Evolutionary conservation across 306 rosid species (phyloP), one percentile per base, ranked within the genome.

Genomic region (Senna tora): DNA sequence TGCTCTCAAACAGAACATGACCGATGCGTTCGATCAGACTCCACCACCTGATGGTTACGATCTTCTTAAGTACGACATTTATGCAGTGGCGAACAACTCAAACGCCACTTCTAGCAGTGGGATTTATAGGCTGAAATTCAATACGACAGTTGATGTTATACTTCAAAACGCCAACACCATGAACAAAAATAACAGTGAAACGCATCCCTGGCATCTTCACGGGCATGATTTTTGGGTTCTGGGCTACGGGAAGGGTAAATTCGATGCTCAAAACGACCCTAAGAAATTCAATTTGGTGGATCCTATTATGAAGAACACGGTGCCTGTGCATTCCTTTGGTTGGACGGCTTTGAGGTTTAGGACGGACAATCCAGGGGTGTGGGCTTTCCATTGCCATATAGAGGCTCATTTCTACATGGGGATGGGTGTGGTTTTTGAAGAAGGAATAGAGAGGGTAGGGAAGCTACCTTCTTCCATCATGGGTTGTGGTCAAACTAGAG

Each of bases 311-410:
- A 93, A 93, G 89, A 91, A 93, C 65, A 93, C 97, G 0, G 96
- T 91, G 61, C 79, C 96, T 0, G 74, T 93, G 77, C 98, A 93
- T 67, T 76, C 60, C 0, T 84, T 45, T 34, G 92, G 97, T 38
- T 93, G 98, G 97, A 93, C 98, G 9, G 94, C 98, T 2, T 20
- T 93, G 78, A 90, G 98, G 72, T 93, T 93, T 51, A 57, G 73
- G 61, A 76, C 98, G 0, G 81, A 89, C 33, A 90, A 93, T 28
- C 98, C 98, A 1, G 98, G 98, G 0, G 92, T 78, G 9, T 89
- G 98, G 98, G 89, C 88, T 4, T 93, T 93, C 33, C 98, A 93
- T 79, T 93, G 98, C 80, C 98, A 89, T 43, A 86, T 93, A 14
- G 98, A 90, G 55, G 52, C 97, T 12, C 98, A 93, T 79, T 89